A percentile compares a stretch with the other conserved stretches of the same genome.
Conservation (phyloP, 2,329 filamentous ascomycete species). For the Talaromyces funiculosus region DNA sequence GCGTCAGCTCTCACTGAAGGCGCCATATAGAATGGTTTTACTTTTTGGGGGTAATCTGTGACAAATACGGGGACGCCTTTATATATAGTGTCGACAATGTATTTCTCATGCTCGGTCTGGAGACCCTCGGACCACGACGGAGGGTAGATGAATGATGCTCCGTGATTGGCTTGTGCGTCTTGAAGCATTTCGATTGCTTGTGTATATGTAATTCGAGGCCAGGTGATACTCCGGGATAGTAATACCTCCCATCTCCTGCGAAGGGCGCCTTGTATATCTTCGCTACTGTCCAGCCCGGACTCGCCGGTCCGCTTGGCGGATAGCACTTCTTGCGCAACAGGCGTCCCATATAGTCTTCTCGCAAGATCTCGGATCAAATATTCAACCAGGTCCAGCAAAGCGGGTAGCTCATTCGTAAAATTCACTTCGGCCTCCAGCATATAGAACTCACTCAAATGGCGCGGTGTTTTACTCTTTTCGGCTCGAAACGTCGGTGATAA, state of each 20-base stretch:
- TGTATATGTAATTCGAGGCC: conserved; percentile 79
- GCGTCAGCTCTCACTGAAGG: conserved; percentile 38
- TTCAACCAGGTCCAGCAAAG: conserved; percentile 76
- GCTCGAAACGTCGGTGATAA: conserved; percentile 90
- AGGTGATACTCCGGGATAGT: conserved; percentile 44
- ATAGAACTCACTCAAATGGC: conserved; percentile 96
- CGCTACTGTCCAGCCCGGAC: conserved; percentile 35
- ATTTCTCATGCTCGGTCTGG: conserved; percentile 89
- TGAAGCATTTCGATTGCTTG: conserved; percentile 67
- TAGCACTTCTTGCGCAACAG: conserved; percentile 52
- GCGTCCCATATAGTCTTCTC: conserved; percentile 44
- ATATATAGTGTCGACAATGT: conserved; percentile 65
- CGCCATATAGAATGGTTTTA: conserved; percentile 91
- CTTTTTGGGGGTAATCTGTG: conserved; percentile 79
- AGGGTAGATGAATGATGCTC: conserved; percentile 57
- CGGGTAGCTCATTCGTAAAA: conserved; percentile 64
- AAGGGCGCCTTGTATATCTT: conserved; percentile 44
- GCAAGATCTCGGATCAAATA: conserved; percentile 62
- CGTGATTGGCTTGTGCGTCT: conserved; percentile 47
- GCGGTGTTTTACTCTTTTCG: conserved; percentile 84
- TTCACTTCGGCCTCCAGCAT: conserved; percentile 93
- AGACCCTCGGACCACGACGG: conserved; percentile 70
- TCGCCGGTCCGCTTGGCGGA: conserved; percentile 39
- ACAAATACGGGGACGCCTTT: conserved; percentile 72
- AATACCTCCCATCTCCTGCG: conserved; percentile 68